Percentiles rank a stretch among this genome's conserved stretches.
Evolutionary conservation across 106 monocot genomes (phyloP).

Genomic region (Acanthochlamys bracteata): DNA sequence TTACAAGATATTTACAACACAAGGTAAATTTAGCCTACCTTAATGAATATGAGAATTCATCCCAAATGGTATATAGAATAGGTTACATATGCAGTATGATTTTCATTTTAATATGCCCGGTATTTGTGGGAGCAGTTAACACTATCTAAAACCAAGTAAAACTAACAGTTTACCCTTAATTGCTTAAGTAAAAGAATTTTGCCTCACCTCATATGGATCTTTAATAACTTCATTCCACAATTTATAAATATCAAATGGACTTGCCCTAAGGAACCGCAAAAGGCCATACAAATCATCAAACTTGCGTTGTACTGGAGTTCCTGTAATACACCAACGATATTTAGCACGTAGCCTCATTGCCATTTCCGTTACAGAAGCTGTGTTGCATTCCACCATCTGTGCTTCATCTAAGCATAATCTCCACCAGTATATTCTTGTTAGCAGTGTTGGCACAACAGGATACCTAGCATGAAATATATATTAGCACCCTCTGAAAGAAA

Average conservation of each 20-base stretch:
- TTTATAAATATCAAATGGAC: slow-evolving; percentile 69
- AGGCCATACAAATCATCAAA: slow-evolving; percentile 95
- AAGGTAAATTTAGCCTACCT: no score
- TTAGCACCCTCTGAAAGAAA: no score
- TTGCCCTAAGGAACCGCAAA: slow-evolving; percentile 66
- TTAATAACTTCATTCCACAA: slow-evolving; percentile 92
- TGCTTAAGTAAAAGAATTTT: no score
- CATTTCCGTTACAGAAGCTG: slow-evolving; percentile 89
- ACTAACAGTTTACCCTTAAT: background rate
- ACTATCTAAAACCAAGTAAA: background rate
- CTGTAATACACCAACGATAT: slow-evolving; percentile 90
- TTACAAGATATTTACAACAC: no score
- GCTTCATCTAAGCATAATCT: slow-evolving; percentile 96
- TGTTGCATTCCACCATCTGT: slow-evolving; percentile 93
- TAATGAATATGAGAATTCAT: no score
- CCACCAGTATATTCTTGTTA: slow-evolving; percentile 96
- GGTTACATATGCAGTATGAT: no score
- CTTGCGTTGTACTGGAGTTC: slow-evolving; percentile 84
- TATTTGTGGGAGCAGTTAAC: no score
- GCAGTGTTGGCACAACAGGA: slow-evolving; percentile 80
- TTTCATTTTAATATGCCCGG: no score
- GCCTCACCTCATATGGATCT: slow-evolving; percentile 91
- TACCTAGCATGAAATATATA: slow-evolving; percentile 39
- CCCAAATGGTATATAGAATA: no score
- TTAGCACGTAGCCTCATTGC: slow-evolving; percentile 75